Evolutionary conservation across 768 basidiomycete genomes (phyloP), one percentile per base, ranked within the genome.

Genomic region (Thelephora aurantiotincta): DNA sequence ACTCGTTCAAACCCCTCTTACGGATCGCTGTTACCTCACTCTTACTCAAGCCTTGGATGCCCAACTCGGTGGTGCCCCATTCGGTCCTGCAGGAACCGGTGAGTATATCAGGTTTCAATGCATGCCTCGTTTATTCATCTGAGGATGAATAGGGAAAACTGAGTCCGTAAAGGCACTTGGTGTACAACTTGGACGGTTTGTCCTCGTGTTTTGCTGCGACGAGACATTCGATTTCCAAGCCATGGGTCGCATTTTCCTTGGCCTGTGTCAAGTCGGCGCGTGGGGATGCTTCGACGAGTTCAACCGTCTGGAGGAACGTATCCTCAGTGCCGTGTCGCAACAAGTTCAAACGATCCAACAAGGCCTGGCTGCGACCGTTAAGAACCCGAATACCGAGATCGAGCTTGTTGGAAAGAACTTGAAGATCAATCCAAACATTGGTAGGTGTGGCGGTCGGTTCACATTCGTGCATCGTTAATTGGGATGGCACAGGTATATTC

Each of bases 191-290:
- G 96, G 96, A 35, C 82, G 96, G 34, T 99, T 99, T 58, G 96
- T 99, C n/a, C 73, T 99, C 43, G 96, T 99, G n/a, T 99, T 99
- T 69, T 98, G 96, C 61, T 99, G 96, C 59, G 96, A 99, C 64
- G 96, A 99, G 63, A 96, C 89, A 0, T 98, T 99, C 64, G 96
- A 99, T 64, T 98, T 98, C 72, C 93, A 98, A 62, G 96, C 96
- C 1, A 98, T 99, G 96, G 96, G 96, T 52, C 87, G 96, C 52
- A 98, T 99, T 56, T 99, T 99, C 61, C 82, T 98, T 56, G 96
- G 96, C 45, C 76, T 99, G 12, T 99, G 96, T 66, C 93, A 96
- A 71, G 96, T 98, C 33, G 96, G 96, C 30, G 96, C 96, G 0
- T 99, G 96, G 96, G 96, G 96, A 11, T 93, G 88, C 59, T 92